Conservation (phyloP, 768 basidiomycete species). For the Galerina sulciceps region DNA sequence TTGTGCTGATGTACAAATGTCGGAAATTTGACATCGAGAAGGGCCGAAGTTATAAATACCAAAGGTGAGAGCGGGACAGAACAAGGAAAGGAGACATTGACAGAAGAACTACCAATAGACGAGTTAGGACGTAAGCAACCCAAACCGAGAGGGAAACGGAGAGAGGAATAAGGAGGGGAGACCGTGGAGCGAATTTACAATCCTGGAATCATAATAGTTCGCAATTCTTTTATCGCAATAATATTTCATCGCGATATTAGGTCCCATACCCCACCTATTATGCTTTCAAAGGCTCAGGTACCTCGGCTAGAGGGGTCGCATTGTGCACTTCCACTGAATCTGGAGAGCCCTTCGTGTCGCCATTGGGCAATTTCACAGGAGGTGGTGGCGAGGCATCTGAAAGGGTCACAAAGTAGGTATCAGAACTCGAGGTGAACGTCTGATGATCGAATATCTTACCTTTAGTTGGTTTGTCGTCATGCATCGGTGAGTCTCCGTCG, state of each 20-base stretch:
- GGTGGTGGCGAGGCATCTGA: not conserved
- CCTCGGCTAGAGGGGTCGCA: slow-evolving; percentile 19
- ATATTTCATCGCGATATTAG: not conserved
- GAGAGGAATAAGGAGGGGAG: not conserved
- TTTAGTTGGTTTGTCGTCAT: slow-evolving; percentile 14
- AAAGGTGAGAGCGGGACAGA: not conserved
- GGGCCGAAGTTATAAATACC: not conserved
- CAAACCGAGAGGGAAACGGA: not conserved
- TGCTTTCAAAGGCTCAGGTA: slow-evolving; percentile 18
- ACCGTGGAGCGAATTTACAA: not conserved
- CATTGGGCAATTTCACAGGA: slow-evolving; percentile 19
- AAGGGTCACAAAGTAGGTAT: not conserved
- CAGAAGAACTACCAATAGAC: not conserved
- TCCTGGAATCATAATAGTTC: not conserved
- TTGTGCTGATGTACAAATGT: not conserved
- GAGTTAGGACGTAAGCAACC: not conserved
- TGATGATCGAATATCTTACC: not conserved
- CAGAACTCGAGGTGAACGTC: not conserved
- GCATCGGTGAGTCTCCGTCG: slow-evolving; percentile 39
- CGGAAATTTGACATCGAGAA: not conserved
- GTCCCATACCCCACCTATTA: not conserved
- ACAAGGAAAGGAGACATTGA: not conserved
- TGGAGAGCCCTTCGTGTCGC: slow-evolving; percentile 20
- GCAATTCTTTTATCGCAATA: not conserved
- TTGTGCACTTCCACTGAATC: slow-evolving; percentile 7